Percentiles rank a stretch among this genome's conserved stretches.
Evolutionary conservation across 108 stramenopile genomes (phyloP).

Genomic region (Cyclotella baltica): DNA sequence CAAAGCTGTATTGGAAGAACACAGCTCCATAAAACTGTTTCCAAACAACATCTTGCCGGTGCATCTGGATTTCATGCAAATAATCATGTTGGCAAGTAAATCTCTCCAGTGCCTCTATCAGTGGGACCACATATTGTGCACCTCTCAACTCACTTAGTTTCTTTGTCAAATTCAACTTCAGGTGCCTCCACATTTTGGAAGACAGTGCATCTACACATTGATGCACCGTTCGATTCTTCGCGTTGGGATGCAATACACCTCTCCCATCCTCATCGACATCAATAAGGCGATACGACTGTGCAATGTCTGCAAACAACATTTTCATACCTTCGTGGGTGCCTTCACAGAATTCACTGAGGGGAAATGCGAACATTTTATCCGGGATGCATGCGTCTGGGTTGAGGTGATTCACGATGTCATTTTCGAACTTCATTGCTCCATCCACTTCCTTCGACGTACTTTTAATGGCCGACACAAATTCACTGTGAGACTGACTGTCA

Average conservation of each 20-base stretch:
- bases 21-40: neutral
- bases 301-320: neutral
- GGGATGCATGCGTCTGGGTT: neutral
- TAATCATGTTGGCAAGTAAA: conserved; percentile 9
- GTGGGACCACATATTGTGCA: neutral
- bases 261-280: neutral
- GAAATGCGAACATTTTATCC: conserved; percentile 2
- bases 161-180: neutral
- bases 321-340: neutral
- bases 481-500: too few species aligned
- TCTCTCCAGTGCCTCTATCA: neutral
- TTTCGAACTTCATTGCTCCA: neutral
- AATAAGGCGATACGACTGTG: neutral
- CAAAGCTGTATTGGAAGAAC: too few species aligned
- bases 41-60: neutral
- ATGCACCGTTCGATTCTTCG: neutral
- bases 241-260: neutral
- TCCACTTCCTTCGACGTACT: neutral
- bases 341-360: neutral
- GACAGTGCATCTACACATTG: neutral
- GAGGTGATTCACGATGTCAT: neutral
- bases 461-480: too few species aligned
- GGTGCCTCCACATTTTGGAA: neutral
- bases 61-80: neutral
- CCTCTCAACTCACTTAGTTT: neutral